A percentile compares a stretch with the other conserved stretches of the same genome.
Conservation (phyloP, 2,329 filamentous ascomycete species). For the Talaromyces verruculosus region DNA sequence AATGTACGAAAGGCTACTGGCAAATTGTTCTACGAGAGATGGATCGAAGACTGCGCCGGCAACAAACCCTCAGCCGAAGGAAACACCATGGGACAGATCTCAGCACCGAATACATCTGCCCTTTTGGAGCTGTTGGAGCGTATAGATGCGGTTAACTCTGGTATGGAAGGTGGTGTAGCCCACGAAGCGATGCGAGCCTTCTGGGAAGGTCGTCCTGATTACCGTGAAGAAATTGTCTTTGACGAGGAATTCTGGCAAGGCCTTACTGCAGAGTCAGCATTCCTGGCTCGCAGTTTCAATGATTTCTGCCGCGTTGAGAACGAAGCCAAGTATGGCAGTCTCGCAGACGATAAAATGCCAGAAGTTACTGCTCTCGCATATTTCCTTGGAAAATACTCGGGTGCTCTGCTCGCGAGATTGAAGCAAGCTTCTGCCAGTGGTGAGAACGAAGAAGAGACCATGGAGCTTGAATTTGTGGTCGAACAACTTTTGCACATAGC, state of each 20-base stretch:
- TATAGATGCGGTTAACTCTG: slow-evolving; percentile 89
- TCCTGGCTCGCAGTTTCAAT: slow-evolving; percentile 89
- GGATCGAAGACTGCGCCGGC: slow-evolving; percentile 92
- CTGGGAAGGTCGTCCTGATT: slow-evolving; percentile 80
- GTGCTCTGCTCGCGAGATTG: slow-evolving; percentile 45
- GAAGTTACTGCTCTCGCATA: slow-evolving; percentile 90
- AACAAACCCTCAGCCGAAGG: slow-evolving; percentile 60
- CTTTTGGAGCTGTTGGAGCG: slow-evolving; percentile 88
- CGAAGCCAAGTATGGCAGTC: slow-evolving; percentile 69
- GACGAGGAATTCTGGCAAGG: slow-evolving; percentile 49
- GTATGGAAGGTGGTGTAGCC: slow-evolving; percentile 84
- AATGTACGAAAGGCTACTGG: slow-evolving; percentile 89
- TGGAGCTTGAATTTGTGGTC: slow-evolving; percentile 91
- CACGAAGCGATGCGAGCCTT: slow-evolving; percentile 94
- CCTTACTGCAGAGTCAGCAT: slow-evolving; percentile 74
- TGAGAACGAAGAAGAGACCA: slow-evolving; percentile 76
- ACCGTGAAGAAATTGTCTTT: slow-evolving; percentile 47
- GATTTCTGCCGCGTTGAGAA: slow-evolving; percentile 79
- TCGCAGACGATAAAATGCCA: slow-evolving; percentile 89
- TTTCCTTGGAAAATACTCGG: slow-evolving; percentile 78
- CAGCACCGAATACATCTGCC: slow-evolving; percentile 72
- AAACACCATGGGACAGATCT: slow-evolving; percentile 45
- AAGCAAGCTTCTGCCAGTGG: slow-evolving; percentile 47
- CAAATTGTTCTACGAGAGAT: slow-evolving; percentile 87
- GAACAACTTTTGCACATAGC: slow-evolving; percentile 94